Conservation (phyloP, 2,329 filamentous ascomycete genomes). For the Aspergillus niger region DNA sequence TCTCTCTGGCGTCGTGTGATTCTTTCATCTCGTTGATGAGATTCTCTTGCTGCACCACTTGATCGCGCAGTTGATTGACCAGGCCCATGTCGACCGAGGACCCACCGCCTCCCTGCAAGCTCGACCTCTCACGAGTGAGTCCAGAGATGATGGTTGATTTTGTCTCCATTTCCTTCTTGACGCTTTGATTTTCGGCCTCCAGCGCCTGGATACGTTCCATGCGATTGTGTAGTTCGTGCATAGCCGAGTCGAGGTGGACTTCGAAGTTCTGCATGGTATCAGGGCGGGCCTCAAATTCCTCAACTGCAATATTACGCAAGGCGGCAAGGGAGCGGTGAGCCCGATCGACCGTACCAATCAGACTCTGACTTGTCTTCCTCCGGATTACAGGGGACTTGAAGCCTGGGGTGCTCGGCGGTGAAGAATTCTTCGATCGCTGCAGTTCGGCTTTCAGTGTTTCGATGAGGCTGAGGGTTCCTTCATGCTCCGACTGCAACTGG, state of each 20-base stretch:
- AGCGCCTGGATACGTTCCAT: constrained; percentile 89
- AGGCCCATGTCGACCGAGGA: constrained; percentile 90
- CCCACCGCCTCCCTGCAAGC: constrained; percentile 65
- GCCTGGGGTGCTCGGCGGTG: constrained; percentile 51
- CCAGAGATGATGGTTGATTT: constrained; percentile 97
- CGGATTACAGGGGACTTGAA: constrained; percentile 71
- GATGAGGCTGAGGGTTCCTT: constrained; percentile 78
- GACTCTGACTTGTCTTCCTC: constrained; percentile 87
- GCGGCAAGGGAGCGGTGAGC: constrained; percentile 89
- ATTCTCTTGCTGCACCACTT: constrained; percentile 82
- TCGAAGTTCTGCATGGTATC: constrained; percentile 93
- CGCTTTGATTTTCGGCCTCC: constrained; percentile 77
- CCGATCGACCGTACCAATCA: constrained; percentile 78
- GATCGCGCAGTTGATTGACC: constrained; percentile 81
- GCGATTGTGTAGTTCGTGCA: constrained; percentile 84
- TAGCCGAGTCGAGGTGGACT: constrained; percentile 83
- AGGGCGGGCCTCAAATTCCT: constrained; percentile 79
- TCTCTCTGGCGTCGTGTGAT: constrained; percentile 71
- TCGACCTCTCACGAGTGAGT: constrained; percentile 87
- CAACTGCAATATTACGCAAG: constrained; percentile 81
- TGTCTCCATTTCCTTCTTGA: constrained; percentile 94
- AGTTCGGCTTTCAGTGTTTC: constrained; percentile 89
- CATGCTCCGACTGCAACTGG: constrained; percentile 80
- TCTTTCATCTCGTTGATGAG: constrained; percentile 75
- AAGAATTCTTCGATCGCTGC: constrained; percentile 71